Conservation (phyloP, 768 basidiomycete genomes). For the Leccinellum luteum region DNA sequence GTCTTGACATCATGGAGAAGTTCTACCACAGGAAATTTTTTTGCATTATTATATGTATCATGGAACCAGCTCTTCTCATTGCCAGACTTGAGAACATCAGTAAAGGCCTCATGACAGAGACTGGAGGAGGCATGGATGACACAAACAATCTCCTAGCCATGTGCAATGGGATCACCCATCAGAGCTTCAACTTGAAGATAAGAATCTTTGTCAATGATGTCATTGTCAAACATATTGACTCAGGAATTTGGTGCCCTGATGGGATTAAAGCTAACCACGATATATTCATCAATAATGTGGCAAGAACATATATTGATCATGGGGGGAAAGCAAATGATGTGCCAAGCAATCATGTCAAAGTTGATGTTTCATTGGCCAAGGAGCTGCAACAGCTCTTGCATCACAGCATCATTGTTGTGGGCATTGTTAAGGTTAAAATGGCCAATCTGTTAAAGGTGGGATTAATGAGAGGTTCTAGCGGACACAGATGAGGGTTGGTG, state of each 20-base stretch:
- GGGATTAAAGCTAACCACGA: background rate
- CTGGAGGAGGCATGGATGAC: background rate
- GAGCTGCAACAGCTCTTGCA: background rate
- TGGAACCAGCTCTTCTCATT: constrained; percentile 4
- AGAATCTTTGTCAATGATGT: too few species aligned
- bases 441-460: too few species aligned
- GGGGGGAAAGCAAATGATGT: background rate
- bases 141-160: background rate
- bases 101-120: background rate
- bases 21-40: background rate
- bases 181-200: too few species aligned
- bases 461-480: too few species aligned
- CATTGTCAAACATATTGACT: too few species aligned
- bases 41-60: background rate
- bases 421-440: too few species aligned
- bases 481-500: too few species aligned
- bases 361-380: too few species aligned
- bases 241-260: too few species aligned
- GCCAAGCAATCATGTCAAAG: too few species aligned
- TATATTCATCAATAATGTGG: background rate
- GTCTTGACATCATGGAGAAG: constrained; percentile 34
- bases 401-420: background rate
- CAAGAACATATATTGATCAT: background rate
- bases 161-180: background rate
- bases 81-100: background rate